A percentile compares a stretch with the other conserved stretches of the same genome.
phyloP scores from a whole-genome alignment of 108 stramenopile species.

The Nitzschia sp. region DNA sequence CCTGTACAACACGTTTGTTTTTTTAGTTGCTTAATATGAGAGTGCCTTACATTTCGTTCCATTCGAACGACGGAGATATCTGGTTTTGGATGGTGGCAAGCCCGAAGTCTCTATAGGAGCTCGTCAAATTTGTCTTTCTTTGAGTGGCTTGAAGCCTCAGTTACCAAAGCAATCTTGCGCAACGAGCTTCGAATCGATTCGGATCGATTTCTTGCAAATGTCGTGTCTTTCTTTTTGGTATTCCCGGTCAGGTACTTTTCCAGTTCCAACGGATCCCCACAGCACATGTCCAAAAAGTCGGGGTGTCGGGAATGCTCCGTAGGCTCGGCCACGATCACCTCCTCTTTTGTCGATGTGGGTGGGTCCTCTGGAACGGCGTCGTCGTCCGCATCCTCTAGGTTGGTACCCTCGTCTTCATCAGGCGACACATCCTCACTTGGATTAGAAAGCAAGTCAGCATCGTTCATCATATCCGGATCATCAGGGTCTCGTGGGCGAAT shows the following conservation, averaged over 20 bases:
- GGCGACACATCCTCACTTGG: neutral
- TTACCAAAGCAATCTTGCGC: neutral
- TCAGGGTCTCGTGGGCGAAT: neutral
- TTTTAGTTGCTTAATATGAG: too few species aligned
- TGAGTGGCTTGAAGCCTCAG: too few species aligned
- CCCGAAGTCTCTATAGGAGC: too few species aligned
- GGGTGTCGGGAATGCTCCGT: slow-evolving; percentile 6
- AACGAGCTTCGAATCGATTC: neutral
- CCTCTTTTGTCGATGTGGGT: neutral
- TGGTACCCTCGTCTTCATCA: neutral
- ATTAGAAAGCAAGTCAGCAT: neutral
- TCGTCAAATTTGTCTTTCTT: too few species aligned
- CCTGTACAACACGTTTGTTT: too few species aligned
- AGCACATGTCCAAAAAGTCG: slow-evolving; percentile 23
- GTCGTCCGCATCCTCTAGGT: too few species aligned
- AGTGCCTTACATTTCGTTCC: too few species aligned
- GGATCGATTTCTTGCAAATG: neutral
- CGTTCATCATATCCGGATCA: neutral
- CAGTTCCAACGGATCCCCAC: slow-evolving; percentile 8
- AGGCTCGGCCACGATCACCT: neutral
- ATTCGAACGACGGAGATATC: too few species aligned
- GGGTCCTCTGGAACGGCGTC: too few species aligned
- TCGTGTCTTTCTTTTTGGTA: neutral
- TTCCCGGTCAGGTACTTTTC: neutral
- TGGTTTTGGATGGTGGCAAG: too few species aligned